phyloP scores from a whole-genome alignment of 2,329 filamentous ascomycete species.

The Cladosporium velox region DNA sequence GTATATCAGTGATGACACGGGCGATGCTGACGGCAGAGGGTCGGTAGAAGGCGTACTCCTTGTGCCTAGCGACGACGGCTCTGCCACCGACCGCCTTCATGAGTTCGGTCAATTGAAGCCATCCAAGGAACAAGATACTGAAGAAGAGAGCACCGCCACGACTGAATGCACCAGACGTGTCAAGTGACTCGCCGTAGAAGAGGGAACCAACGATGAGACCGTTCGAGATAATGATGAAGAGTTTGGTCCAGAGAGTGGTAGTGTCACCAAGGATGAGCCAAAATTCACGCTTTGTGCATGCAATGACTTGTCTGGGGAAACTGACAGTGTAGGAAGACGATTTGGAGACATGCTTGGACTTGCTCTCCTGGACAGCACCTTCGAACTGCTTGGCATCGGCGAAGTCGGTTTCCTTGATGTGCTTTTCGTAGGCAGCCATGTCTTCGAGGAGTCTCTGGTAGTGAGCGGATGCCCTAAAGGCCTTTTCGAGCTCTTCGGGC shows the following conservation, averaged over 20 bases:
- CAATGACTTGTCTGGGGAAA: conserved; percentile 69
- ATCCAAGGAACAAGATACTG: conserved; percentile 65
- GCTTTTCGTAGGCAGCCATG: conserved; percentile 61
- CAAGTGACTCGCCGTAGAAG: conserved; percentile 67
- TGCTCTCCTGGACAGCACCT: conserved; percentile 61
- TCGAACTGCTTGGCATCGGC: conserved; percentile 66
- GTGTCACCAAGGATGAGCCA: conserved; percentile 78
- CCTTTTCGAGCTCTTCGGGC: conserved; percentile 65
- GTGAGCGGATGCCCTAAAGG: conserved; percentile 64
- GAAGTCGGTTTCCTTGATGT: conserved; percentile 58
- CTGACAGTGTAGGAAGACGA: conserved; percentile 77
- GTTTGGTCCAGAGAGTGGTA: conserved; percentile 73
- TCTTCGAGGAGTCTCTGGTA: conserved; percentile 64
- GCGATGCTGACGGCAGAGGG: conserved; percentile 65
- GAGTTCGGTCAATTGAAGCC: conserved; percentile 75
- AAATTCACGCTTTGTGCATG: conserved; percentile 71
- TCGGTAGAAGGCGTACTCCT: conserved; percentile 69
- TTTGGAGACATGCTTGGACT: conserved; percentile 67
- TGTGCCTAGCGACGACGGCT: conserved; percentile 67
- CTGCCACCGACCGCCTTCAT: conserved; percentile 75
- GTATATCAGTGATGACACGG: conserved; percentile 64
- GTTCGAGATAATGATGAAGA: conserved; percentile 75
- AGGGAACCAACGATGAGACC: conserved; percentile 74
- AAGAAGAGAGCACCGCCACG: conserved; percentile 67
- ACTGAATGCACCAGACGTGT: conserved; percentile 63